Base-by-base conservation (phyloP, 352 stramenopile genomes). In the Paralagenidium karlingii region DNA sequence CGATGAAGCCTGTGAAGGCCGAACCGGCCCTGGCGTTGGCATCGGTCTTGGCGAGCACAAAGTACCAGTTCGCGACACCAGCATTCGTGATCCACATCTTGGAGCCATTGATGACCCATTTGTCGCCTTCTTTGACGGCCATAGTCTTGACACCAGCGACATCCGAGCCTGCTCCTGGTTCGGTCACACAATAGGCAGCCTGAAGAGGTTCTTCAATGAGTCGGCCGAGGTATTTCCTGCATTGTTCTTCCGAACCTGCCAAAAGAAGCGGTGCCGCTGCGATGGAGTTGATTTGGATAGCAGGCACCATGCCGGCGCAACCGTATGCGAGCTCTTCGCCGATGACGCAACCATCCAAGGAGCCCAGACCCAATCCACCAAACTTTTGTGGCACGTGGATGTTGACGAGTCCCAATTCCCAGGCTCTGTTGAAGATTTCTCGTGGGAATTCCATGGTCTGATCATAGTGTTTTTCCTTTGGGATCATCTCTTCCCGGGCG, bases 11-110 rank as follows among this genome's bases (percentile, higher is more conserved):
- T 18, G 81, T 95, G 50, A 95, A 94, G n/a, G 77, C 81, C 48
- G 57, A 55, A 29, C 78, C 80, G 22, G 76, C 76, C 19, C 63
- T 77, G 4, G 79, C 71, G 1, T 25, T 63, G 16, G 74, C 22
- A 53, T 96, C 75, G 12, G 84, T 94, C 62, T 95, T 94, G 49
- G 84, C 84, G 15, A 95, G 53, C 38, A 96, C 82, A 33, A 95
- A 92, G 63, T 68, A 94, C 71, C 77, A 93, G 49, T 94, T 88
- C 47, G 85, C 85, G 26, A 93, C 78, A 30, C 73, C 63, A 30
- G 80, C 85, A 58, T 96, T 96, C 19, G 85, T 96, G 60, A 96
- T 96, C 80, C 81, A 96, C 73, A 93, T 89, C 62, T 96, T 96
- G 41, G 63, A 83, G 40, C 86, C 86, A 57, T 96, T 96, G 33